Evolutionary conservation across 73 alveolate species (phyloP), one percentile per base, ranked within the genome.

Genomic region (Diophrys sp.): DNA sequence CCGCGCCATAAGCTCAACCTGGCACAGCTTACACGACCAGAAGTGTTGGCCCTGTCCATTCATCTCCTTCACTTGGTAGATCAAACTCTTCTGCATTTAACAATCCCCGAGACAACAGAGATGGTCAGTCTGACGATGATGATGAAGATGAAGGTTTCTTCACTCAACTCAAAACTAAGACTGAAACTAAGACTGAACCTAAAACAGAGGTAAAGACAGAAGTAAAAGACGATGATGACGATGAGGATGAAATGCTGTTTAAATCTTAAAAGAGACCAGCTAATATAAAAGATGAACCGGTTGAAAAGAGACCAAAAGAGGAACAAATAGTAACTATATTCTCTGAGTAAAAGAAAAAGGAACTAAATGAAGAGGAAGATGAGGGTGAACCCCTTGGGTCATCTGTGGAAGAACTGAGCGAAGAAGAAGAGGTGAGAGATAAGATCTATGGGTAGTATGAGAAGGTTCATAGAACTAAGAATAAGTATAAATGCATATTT

Each of bases 391-490:
- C 55, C 31, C 75, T 75, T 34, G 82, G 74, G 33, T 78, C 81
- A 0, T 56, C 33, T 32, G 79, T 70, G 56, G 84, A 77, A 54
- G 80, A 74, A 2, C 53, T 75, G 30, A 77, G 75, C 68, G 79
- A 69, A 0, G 83, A 71, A 73, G 67, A 33, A 55, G 79, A 77
- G 54, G 83, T 68, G 26, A 71, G 67, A 56, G 93, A 91, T 84
- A 79, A 67, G 27, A 81, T 91, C 29, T 79, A 81, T 24, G 93
- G 93, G 23, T 86, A 91, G 72, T 86, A 88, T 80, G 94, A 88
- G 73, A 91, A 84, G 84, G 97, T 91, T 71, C 88, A 88, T 71
- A 91, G 97, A 76, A 92, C 92, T 1, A 91, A 88, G 84, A 67
- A 73, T 67, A 91, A 87, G 82, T 91, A 90, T 86, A 91, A 84